Percentiles rank a stretch among this genome's conserved stretches.
Evolutionary conservation across 2,329 filamentous ascomycete species (phyloP).

Genomic region (Colletotrichum australisinense): DNA sequence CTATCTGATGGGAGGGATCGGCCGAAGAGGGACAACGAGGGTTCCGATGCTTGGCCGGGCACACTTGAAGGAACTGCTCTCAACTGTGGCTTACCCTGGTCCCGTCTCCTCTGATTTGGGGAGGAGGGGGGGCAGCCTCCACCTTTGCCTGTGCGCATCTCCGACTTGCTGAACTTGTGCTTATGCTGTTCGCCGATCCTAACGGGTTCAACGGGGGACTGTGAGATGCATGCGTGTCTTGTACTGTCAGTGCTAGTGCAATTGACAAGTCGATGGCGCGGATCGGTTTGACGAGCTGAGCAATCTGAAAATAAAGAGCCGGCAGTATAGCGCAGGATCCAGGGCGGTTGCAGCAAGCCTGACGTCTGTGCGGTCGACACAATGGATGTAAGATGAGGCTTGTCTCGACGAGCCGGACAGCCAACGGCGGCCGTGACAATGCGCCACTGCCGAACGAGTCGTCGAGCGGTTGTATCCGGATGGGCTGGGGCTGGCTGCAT

Average conservation of each 20-base stretch:
- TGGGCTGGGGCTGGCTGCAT: slow-evolving; percentile 15
- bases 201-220: slow-evolving; percentile 24
- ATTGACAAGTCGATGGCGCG: slow-evolving; percentile 14
- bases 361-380: slow-evolving; percentile 38
- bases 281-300: slow-evolving; percentile 9
- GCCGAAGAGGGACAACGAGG: slow-evolving; percentile 14
- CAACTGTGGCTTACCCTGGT: neutral
- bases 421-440: slow-evolving; percentile 36
- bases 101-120: neutral
- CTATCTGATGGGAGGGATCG: slow-evolving; percentile 9
- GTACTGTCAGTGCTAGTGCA: slow-evolving; percentile 26
- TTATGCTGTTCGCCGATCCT: slow-evolving; percentile 33
- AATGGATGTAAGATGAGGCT: slow-evolving; percentile 42
- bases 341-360: slow-evolving; percentile 27
- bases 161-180: slow-evolving; percentile 26
- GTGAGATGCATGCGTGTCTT: slow-evolving; percentile 32
- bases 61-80: neutral
- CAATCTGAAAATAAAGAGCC: slow-evolving; percentile 12
- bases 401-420: slow-evolving; percentile 37
- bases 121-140: neutral
- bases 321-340: neutral
- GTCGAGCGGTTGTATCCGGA: slow-evolving; percentile 18
- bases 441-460: slow-evolving; percentile 34
- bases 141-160: slow-evolving; percentile 20
- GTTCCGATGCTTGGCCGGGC: slow-evolving; percentile 32